Base-by-base conservation (phyloP, 495 filamentous ascomycete genomes). In the Cercophora samala region DNA sequence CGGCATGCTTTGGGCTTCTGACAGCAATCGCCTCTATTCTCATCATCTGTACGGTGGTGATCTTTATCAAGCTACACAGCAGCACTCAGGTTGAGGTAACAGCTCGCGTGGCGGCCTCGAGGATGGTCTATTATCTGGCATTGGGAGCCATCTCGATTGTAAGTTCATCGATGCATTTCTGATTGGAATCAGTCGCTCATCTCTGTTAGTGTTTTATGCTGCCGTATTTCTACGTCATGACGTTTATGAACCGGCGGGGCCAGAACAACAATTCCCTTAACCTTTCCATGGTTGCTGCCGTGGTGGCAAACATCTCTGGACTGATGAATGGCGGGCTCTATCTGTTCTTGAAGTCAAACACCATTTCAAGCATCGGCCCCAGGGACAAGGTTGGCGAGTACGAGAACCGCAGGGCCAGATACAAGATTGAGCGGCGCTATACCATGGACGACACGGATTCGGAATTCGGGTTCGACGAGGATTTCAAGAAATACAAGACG, bases 261-360 rank as follows among this genome's bases (percentile, higher is more conserved):
- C 65, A 58, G 17, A 60, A 72, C 29, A 65, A 63, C 25, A 71
- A 74, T 21, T 69, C 73, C 3, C 68, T 79, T 21, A 80, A 74
- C 5, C 59, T 84, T 1, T 76, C 76, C 3, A 83, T 82, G 81
- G 75, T 84, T 42, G 76, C 79, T 23, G 74, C 81, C 9, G 80
- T 84, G 6, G 81, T 80, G 5, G 77, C 81, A n/a, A 83, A 81
- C 56, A 74, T 84, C 1, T 81, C 81, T 0, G 81, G 81, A 0
- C 68, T 84, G 37, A 78, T 78, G 77, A 83, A 78, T 4, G 81
- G 81, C 24, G 79, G 79, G 4, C 74, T 84, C 32, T 80, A 84
- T 63, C 73, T 84, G 4, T 83, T 83, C 64, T 74, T 84, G 67
- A 82, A 82, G 66, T 81, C 78, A 3, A 79, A 76, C 61, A 78